phyloP scores from a whole-genome alignment of 306 rosid genomes.

The Cercis canadensis region DNA sequence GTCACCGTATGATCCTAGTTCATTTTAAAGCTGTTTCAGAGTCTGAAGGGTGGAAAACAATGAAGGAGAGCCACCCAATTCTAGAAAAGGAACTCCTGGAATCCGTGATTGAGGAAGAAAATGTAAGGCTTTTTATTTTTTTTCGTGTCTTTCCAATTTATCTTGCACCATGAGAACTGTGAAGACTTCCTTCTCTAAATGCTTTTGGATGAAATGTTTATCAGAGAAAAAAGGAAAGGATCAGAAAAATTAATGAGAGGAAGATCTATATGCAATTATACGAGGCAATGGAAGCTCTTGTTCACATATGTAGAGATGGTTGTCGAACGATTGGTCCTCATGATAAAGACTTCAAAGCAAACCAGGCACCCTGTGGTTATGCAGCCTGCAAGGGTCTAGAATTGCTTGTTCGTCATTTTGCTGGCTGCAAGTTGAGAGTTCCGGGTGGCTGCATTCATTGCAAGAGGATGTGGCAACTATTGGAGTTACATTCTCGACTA shows the following conservation, averaged over 20 bases:
- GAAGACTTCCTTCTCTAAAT: constrained; percentile 11
- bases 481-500: constrained; percentile 85
- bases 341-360: constrained; percentile 73
- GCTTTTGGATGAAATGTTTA: constrained; percentile 15
- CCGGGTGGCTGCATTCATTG: constrained; percentile 91
- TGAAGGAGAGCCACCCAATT: constrained; percentile 77
- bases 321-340: constrained; percentile 89
- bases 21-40: constrained; percentile 64
- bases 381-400: constrained; percentile 85
- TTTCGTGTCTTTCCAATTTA: neutral
- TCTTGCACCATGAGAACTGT: neutral
- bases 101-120: constrained; percentile 61
- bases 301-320: constrained; percentile 93
- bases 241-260: constrained; percentile 63
- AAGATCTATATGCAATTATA: constrained; percentile 68
- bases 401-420: constrained; percentile 89
- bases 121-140: constrained; percentile 49
- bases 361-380: constrained; percentile 74
- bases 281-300: constrained; percentile 97
- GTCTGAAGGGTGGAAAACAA: constrained; percentile 78
- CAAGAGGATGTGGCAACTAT: constrained; percentile 96
- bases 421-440: constrained; percentile 80
- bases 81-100: constrained; percentile 65
- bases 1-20: constrained; percentile 69
- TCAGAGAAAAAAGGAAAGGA: constrained; percentile 71